These are phyloP conservation scores for Eucalyptus viminalis DNA, from an alignment of 345 rosid species.

Conservation along the genomic window DNA sequence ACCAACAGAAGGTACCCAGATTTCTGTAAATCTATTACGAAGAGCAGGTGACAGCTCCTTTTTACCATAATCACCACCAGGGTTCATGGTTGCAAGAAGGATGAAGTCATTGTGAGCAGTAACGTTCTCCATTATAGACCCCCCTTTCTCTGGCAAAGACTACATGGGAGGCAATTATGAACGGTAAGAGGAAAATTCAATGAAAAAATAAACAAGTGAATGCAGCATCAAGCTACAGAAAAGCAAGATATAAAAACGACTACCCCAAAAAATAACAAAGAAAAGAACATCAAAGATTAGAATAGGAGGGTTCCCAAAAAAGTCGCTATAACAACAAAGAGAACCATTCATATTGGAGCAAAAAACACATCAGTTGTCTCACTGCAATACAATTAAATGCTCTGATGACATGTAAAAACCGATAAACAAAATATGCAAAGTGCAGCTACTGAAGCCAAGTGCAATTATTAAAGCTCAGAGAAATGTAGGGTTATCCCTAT, in stretches of 20 bases:
- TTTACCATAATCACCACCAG: conserved; percentile 99
- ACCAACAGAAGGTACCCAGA: conserved; percentile 84
- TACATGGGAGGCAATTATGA: conserved; percentile 12
- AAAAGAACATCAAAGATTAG: not conserved
- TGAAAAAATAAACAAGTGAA: not conserved
- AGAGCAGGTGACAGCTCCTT: conserved; percentile 97
- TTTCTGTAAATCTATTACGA: conserved; percentile 94
- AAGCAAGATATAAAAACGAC: not conserved
- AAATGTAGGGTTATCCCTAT: not conserved
- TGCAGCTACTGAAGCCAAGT: not conserved
- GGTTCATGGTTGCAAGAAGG: conserved; percentile 95
- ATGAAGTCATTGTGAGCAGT: conserved; percentile 65
- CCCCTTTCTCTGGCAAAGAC: conserved; percentile 97
- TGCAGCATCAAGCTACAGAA: not conserved
- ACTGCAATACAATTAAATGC: not conserved
- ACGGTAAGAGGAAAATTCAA: not conserved
- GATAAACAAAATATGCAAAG: not conserved
- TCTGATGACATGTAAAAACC: not conserved
- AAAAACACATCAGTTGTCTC: not conserved
- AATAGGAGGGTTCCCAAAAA: not conserved
- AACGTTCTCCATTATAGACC: conserved; percentile 55
- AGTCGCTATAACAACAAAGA: not conserved
- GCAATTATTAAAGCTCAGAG: not conserved
- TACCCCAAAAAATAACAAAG: not conserved
- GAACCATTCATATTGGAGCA: not conserved